Percentiles rank a stretch among this genome's conserved stretches.
These are phyloP conservation scores for Tricholoma flavovirens DNA, from an alignment of 768 basidiomycete species.

Conservation along the genomic window DNA sequence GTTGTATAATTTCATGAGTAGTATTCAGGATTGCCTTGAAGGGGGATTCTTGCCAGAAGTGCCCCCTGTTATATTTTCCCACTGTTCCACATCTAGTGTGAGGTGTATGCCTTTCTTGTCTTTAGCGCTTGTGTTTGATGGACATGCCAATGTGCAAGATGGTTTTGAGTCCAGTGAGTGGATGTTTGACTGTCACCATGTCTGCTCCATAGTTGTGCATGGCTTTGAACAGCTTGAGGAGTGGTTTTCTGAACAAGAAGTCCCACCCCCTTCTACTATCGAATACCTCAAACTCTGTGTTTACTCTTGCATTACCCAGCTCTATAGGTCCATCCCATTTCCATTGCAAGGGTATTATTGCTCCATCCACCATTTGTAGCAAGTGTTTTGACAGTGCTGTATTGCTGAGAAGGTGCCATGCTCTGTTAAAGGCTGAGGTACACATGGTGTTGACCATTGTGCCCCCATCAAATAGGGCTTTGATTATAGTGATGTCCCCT, in stretches of 20 bases:
- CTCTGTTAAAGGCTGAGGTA: constrained; percentile 7
- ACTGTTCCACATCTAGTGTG: too few species aligned
- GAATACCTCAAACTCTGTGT: not conserved
- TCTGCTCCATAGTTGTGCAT: constrained; percentile 21
- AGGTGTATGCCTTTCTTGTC: not conserved
- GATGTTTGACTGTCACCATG: too few species aligned
- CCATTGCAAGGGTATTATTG: constrained; percentile 13
- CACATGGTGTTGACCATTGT: constrained; percentile 25
- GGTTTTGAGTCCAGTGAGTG: not conserved
- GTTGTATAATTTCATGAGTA: not conserved
- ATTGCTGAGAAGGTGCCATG: constrained; percentile 5
- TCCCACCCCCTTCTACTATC: not conserved
- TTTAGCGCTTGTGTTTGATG: not conserved
- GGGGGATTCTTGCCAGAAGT: not conserved
- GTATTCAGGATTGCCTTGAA: not conserved
- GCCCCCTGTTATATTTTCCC: too few species aligned
- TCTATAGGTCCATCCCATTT: too few species aligned
- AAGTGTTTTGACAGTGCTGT: constrained; percentile 10
- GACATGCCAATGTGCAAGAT: not conserved
- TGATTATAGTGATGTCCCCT: constrained; percentile 10
- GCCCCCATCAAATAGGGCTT: constrained; percentile 24
- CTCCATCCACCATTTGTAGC: constrained; percentile 6
- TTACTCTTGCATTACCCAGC: constrained; percentile 5
- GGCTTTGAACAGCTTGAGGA: not conserved
- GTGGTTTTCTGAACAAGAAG: constrained; percentile 22